Conservation (phyloP, 2,329 filamentous ascomycete species). For the Helotiales sp. region DNA sequence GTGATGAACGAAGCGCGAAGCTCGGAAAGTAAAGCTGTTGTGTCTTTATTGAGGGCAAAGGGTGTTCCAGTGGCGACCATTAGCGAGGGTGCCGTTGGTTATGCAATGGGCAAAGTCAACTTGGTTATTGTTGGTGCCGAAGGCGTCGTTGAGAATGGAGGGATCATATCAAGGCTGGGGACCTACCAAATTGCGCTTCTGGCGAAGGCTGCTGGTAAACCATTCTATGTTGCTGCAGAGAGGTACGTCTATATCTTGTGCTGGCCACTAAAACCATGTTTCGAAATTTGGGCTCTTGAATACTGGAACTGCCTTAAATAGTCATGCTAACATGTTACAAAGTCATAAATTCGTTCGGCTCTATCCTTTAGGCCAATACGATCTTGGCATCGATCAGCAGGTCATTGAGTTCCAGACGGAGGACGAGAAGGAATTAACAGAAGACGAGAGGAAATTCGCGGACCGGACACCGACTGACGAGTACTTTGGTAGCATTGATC, state of each 20-base stretch:
- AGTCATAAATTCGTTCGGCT: slow-evolving; percentile 92
- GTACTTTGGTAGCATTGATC: slow-evolving; percentile 35
- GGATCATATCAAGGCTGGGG: slow-evolving; percentile 87
- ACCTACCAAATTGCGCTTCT: slow-evolving; percentile 84
- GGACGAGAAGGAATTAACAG: slow-evolving; percentile 52
- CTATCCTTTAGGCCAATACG: slow-evolving; percentile 81
- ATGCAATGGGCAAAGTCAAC: slow-evolving; percentile 77
- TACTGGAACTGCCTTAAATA: background rate
- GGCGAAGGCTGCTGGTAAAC: slow-evolving; percentile 68
- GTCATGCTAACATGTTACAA: background rate
- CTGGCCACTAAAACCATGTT: too few relatives aligned
- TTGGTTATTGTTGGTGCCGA: slow-evolving; percentile 73
- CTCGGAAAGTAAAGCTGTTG: slow-evolving; percentile 71
- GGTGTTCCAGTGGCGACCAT: slow-evolving; percentile 86
- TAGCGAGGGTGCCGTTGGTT: slow-evolving; percentile 75
- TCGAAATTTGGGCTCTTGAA: background rate
- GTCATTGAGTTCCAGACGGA: slow-evolving; percentile 74
- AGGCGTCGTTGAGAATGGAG: slow-evolving; percentile 91
- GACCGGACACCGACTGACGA: slow-evolving; percentile 33
- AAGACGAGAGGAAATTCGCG: slow-evolving; percentile 34
- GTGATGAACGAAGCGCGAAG: slow-evolving; percentile 62
- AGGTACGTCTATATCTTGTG: slow-evolving; percentile 44
- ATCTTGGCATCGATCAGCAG: slow-evolving; percentile 79
- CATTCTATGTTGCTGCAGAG: slow-evolving; percentile 91
- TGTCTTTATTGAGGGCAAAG: slow-evolving; percentile 70